Evolutionary conservation across 345 rosid genomes (phyloP).

Genomic region (Citrus trifoliata): DNA sequence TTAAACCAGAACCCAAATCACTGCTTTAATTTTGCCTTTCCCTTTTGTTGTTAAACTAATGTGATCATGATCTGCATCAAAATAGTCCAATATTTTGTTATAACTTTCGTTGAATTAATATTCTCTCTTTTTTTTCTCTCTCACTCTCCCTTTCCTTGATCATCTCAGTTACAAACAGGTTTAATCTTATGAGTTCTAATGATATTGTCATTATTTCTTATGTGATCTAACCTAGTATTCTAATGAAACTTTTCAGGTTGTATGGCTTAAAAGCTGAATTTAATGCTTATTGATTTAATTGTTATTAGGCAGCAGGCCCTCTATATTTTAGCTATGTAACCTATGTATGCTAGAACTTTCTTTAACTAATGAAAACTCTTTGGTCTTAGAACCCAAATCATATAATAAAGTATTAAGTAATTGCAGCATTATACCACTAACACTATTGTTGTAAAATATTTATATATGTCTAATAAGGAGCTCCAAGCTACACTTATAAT

Average conservation of each 20-base stretch:
- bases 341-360: not conserved
- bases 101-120: slow-evolving; percentile 20
- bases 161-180: slow-evolving; percentile 24
- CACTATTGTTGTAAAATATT: too few relatives aligned
- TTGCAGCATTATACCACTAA: too few relatives aligned
- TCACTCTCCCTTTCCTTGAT: slow-evolving; percentile 14
- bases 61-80: slow-evolving; percentile 16
- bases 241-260: not conserved
- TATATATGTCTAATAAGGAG: too few relatives aligned
- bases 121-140: not conserved
- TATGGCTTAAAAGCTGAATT: not conserved
- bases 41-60: slow-evolving; percentile 33
- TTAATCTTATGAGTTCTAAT: slow-evolving; percentile 30
- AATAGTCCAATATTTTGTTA: slow-evolving; percentile 31
- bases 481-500: too few relatives aligned
- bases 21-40: slow-evolving; percentile 28
- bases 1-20: slow-evolving; percentile 24
- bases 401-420: too few relatives aligned
- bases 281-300: not conserved
- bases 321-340: not conserved
- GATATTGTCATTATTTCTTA: slow-evolving; percentile 31
- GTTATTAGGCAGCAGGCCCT: not conserved
- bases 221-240: slow-evolving; percentile 3
- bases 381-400: too few relatives aligned
- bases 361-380: not conserved